Conservation (phyloP, 495 filamentous ascomycete genomes). For the Lasiosphaeris hirsuta region DNA sequence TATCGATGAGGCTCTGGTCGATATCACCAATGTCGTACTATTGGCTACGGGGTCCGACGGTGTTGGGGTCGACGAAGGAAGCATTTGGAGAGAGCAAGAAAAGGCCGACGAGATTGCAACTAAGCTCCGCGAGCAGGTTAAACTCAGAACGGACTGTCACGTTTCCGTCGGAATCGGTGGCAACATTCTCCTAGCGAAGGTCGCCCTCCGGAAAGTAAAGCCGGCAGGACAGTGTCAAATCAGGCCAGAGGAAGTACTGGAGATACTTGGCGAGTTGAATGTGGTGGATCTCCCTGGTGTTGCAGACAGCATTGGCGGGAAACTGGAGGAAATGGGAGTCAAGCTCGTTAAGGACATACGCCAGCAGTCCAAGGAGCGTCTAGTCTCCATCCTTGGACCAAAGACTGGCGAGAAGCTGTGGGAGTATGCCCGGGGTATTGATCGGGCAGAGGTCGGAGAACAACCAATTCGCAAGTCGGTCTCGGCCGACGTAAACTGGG, state of each 20-base stretch:
- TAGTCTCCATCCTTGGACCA: constrained; percentile 71
- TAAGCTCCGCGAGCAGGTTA: constrained; percentile 62
- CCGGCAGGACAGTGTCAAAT: constrained; percentile 90
- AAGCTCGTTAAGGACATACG: constrained; percentile 80
- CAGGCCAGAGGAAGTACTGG: constrained; percentile 70
- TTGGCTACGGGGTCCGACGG: constrained; percentile 66
- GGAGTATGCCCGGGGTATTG: constrained; percentile 88
- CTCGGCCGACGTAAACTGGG: constrained; percentile 97
- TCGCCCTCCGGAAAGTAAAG: constrained; percentile 88
- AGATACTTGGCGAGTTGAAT: constrained; percentile 69
- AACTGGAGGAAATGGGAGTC: constrained; percentile 81
- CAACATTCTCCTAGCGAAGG: constrained; percentile 86
- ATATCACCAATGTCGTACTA: constrained; percentile 66
- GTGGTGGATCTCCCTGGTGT: constrained; percentile 85
- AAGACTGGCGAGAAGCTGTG: constrained; percentile 91
- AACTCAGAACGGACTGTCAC: constrained; percentile 71
- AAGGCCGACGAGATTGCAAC: constrained; percentile 73
- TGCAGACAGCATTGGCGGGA: constrained; percentile 77
- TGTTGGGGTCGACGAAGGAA: constrained; percentile 63
- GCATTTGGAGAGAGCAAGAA: constrained; percentile 75
- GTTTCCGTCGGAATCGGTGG: constrained; percentile 94
- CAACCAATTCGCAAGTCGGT: constrained; percentile 80
- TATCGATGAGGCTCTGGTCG: constrained; percentile 88
- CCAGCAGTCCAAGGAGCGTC: constrained; percentile 66
- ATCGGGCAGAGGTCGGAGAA: constrained; percentile 80